Evolutionary conservation across 2,329 filamentous ascomycete genomes (phyloP).

Genomic region (Colletotrichum sp.): DNA sequence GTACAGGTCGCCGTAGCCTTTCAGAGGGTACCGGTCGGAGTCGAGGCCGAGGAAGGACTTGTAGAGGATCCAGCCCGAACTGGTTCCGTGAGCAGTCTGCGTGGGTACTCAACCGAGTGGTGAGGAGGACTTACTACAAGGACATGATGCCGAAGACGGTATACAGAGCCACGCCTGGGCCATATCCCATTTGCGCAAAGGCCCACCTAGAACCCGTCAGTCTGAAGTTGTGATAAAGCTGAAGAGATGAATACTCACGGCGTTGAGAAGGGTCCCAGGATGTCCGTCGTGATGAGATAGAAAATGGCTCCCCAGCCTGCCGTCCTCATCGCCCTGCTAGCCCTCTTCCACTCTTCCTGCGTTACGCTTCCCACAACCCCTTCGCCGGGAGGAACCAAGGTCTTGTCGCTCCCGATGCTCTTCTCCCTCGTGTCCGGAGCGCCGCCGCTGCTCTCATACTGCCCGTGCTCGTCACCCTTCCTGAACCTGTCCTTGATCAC

Average conservation of each 20-base stretch:
- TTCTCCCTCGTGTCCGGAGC: not conserved
- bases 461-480: constrained; percentile 17
- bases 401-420: not conserved
- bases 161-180: constrained; percentile 49
- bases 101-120: no score
- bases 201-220: constrained; percentile 4
- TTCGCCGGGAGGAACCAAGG: not conserved
- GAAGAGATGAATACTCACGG: constrained; percentile 27
- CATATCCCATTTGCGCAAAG: constrained; percentile 41
- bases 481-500: constrained; percentile 21
- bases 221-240: no score
- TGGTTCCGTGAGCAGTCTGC: constrained; percentile 26
- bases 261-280: constrained; percentile 47
- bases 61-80: constrained; percentile 54
- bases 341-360: constrained; percentile 49
- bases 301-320: constrained; percentile 51
- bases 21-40: constrained; percentile 49
- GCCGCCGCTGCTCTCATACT: not conserved
- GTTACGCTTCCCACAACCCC: constrained; percentile 17
- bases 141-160: constrained; percentile 45
- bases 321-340: constrained; percentile 49
- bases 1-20: constrained; percentile 52
- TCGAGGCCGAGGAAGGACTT: constrained; percentile 49
- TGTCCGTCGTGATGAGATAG: constrained; percentile 54
- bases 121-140: not conserved